A percentile compares a stretch with the other conserved stretches of the same genome.
Conservation (phyloP, 441 rosid genomes). For the Adansonia gregorii region DNA sequence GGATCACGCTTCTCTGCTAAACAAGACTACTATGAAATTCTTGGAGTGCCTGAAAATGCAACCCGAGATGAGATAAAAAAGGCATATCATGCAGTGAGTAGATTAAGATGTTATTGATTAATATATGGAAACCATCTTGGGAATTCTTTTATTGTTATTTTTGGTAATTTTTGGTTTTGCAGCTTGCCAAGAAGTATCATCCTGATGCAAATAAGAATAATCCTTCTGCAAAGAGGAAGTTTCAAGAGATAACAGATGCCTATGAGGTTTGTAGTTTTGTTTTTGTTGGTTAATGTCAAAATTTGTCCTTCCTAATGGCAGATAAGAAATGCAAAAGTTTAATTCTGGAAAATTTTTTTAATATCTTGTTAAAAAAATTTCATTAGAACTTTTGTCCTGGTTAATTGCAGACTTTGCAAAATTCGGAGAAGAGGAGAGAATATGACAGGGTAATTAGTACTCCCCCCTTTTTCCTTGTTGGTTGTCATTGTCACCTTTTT, state of each 20-base stretch:
- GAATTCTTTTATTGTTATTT: background rate
- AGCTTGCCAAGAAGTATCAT: slow-evolving; percentile 93
- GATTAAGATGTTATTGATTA: background rate
- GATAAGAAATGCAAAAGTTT: background rate
- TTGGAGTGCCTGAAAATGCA: slow-evolving; percentile 75
- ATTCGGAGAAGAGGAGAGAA: slow-evolving; percentile 65
- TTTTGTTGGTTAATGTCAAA: slow-evolving; percentile 9
- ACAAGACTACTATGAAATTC: slow-evolving; percentile 67
- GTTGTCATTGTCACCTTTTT: slow-evolving; percentile 12
- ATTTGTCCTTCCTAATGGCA: background rate
- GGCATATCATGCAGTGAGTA: slow-evolving; percentile 71
- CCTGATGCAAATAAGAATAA: slow-evolving; percentile 87
- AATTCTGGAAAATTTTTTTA: background rate
- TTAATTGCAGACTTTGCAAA: slow-evolving; percentile 61
- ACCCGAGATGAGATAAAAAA: slow-evolving; percentile 78
- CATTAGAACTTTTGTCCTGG: slow-evolving; percentile 20
- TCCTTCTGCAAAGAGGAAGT: slow-evolving; percentile 80
- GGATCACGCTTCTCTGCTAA: slow-evolving; percentile 51
- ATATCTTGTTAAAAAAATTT: background rate
- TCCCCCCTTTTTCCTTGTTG: background rate
- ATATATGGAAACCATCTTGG: background rate
- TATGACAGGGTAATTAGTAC: slow-evolving; percentile 61
- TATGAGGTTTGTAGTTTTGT: slow-evolving; percentile 59
- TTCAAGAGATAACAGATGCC: slow-evolving; percentile 85
- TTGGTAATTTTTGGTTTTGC: slow-evolving; percentile 31